phyloP scores from a whole-genome alignment of 2,329 filamentous ascomycete genomes.

The Fusarium anthophilum region DNA sequence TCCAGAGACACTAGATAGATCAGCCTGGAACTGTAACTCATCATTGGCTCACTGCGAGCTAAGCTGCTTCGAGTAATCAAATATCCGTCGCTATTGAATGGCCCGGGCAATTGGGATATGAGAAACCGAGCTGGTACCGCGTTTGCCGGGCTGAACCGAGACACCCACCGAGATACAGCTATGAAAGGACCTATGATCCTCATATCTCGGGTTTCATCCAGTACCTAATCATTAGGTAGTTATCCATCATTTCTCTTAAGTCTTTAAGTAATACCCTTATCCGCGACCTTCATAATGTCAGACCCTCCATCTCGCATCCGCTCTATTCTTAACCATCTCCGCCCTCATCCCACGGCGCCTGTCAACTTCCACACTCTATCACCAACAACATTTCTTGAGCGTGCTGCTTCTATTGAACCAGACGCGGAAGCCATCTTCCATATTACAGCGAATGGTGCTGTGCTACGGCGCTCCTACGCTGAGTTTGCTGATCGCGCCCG shows the following conservation, averaged over 20 bases:
- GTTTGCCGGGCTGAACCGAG: constrained; percentile 44
- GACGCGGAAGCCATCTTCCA: constrained; percentile 87
- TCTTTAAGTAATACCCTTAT: neutral
- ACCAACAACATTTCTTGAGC: constrained; percentile 86
- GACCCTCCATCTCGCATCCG: constrained; percentile 68
- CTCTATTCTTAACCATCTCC: constrained; percentile 64
- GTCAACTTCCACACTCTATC: constrained; percentile 80
- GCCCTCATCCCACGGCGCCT: constrained; percentile 52
- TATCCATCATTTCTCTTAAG: neutral
- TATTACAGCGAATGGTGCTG: constrained; percentile 78
- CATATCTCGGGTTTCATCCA: neutral
- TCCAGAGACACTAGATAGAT: constrained; percentile 3
- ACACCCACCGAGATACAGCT: constrained; percentile 29
- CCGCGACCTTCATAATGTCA: constrained; percentile 62
- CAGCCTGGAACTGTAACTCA: constrained; percentile 20
- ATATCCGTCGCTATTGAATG: constrained; percentile 3
- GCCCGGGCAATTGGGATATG: constrained; percentile 27
- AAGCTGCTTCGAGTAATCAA: constrained; percentile 20
- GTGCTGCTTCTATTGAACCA: constrained; percentile 89
- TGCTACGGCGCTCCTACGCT: constrained; percentile 79
- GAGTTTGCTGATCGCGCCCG: constrained; percentile 87
- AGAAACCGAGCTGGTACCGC: constrained; percentile 40
- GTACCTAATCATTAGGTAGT: neutral
- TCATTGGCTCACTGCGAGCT: constrained; percentile 28
- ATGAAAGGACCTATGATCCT: constrained; percentile 35